A percentile compares a stretch with the other conserved stretches of the same genome.
These are phyloP conservation scores for Trichoderma atrobrunneum DNA, from an alignment of 2,329 filamentous ascomycete genomes.

Conservation along the genomic window DNA sequence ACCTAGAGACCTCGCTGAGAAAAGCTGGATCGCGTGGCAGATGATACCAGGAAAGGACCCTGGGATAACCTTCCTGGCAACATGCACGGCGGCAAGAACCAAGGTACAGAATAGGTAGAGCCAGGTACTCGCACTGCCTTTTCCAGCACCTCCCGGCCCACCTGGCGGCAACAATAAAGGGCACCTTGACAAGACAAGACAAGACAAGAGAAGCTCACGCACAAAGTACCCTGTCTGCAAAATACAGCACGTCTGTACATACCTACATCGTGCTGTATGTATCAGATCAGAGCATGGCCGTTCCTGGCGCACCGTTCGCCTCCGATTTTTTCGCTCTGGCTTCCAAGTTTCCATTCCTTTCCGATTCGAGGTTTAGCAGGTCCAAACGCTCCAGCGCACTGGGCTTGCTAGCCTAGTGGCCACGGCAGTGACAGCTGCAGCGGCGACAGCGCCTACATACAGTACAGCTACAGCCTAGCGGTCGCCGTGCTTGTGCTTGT, in stretches of 20 bases:
- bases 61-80: neutral
- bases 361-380: slow-evolving; percentile 8
- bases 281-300: neutral
- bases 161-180: neutral
- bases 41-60: neutral
- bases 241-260: neutral
- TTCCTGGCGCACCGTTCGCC: slow-evolving; percentile 4
- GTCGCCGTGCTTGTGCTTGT: neutral
- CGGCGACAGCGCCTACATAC: neutral
- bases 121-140: neutral
- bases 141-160: neutral
- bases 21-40: neutral
- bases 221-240: neutral
- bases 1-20: neutral
- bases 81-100: neutral
- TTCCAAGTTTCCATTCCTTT: neutral
- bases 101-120: slow-evolving; percentile 4
- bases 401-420: neutral
- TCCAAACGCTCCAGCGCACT: neutral
- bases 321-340: neutral
- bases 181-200: neutral
- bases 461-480: neutral
- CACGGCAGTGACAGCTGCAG: slow-evolving; percentile 10
- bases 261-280: neutral
- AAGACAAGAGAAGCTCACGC: neutral